Conservation (phyloP, 495 filamentous ascomycete species). For the Tuber indicum region DNA sequence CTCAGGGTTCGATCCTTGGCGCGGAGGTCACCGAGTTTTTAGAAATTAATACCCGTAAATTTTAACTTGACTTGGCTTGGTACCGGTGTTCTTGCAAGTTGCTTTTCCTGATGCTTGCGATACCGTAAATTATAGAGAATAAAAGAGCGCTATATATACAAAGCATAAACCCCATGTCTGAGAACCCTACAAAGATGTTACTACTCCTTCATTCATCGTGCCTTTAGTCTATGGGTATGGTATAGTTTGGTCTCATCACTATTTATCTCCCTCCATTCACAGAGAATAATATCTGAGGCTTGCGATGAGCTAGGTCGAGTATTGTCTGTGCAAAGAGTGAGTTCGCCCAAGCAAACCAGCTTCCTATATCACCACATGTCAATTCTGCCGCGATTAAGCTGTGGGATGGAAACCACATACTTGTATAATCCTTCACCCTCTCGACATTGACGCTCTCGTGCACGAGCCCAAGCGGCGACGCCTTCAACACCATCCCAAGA, state of each 20-base stretch:
- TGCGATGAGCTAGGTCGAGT: slow-evolving; percentile 74
- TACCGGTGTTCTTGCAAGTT: neutral
- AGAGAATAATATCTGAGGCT: slow-evolving; percentile 79
- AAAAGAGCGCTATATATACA: neutral
- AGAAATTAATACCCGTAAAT: neutral
- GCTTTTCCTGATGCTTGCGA: neutral
- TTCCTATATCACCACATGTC: slow-evolving; percentile 49
- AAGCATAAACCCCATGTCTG: neutral
- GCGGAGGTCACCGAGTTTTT: neutral
- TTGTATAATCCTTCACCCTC: slow-evolving; percentile 64
- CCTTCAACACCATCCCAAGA: slow-evolving; percentile 65
- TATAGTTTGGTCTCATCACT: neutral
- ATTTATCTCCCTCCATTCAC: slow-evolving; percentile 1
- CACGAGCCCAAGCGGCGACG: slow-evolving; percentile 68
- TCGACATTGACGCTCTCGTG: slow-evolving; percentile 92
- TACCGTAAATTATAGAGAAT: neutral
- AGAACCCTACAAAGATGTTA: neutral
- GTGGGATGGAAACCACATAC: slow-evolving; percentile 46
- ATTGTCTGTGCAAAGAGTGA: slow-evolving; percentile 93
- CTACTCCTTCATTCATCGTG: neutral
- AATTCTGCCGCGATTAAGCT: slow-evolving; percentile 22
- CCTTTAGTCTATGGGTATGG: neutral
- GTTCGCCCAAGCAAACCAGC: slow-evolving; percentile 98
- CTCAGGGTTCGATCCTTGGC: neutral
- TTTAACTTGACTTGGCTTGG: neutral